Conservation (phyloP, 352 stramenopile species). For the Pythium myriotylum region DNA sequence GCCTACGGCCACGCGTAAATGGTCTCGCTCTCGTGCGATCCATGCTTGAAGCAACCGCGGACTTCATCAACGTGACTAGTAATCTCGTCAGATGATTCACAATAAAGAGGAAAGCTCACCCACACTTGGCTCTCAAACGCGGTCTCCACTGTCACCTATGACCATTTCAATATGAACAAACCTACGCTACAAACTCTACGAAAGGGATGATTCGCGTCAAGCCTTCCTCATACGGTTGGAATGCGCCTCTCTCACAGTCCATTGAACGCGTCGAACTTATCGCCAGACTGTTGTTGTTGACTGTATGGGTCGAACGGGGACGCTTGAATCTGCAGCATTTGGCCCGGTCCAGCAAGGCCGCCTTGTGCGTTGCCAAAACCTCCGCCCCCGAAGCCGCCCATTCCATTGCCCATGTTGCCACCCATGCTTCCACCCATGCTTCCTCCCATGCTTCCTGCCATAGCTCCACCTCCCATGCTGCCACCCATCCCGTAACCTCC, state of each 20-base stretch:
- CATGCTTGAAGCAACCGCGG: slow-evolving; percentile 18
- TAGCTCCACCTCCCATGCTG: slow-evolving; percentile 18
- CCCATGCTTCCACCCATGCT: slow-evolving; percentile 34
- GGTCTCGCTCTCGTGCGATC: slow-evolving; percentile 10
- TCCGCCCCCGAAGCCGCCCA: slow-evolving; percentile 26
- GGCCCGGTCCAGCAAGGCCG: slow-evolving; percentile 53
- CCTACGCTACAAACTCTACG: slow-evolving; percentile 10
- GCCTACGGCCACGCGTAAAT: slow-evolving; percentile 79
- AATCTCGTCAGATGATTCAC: slow-evolving; percentile 17
- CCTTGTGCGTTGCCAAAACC: slow-evolving; percentile 35
- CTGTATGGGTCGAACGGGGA: slow-evolving; percentile 51
- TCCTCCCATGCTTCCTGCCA: slow-evolving; percentile 22
- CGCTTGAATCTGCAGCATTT: slow-evolving; percentile 77
- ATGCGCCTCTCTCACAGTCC: slow-evolving; percentile 41
- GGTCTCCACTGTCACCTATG: neutral
- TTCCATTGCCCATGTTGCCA: slow-evolving; percentile 20
- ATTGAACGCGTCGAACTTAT: slow-evolving; percentile 85
- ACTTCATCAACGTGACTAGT: slow-evolving; percentile 2
- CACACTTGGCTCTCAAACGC: slow-evolving; percentile 5
- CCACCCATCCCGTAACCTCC: slow-evolving; percentile 32
- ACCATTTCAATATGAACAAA: too few relatives aligned
- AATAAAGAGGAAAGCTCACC: slow-evolving; percentile 42
- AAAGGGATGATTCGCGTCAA: slow-evolving; percentile 4
- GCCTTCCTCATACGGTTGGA: slow-evolving; percentile 1
- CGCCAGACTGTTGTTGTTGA: slow-evolving; percentile 43